phyloP scores from a whole-genome alignment of 768 basidiomycete genomes.

The Pleurotus djamor region DNA sequence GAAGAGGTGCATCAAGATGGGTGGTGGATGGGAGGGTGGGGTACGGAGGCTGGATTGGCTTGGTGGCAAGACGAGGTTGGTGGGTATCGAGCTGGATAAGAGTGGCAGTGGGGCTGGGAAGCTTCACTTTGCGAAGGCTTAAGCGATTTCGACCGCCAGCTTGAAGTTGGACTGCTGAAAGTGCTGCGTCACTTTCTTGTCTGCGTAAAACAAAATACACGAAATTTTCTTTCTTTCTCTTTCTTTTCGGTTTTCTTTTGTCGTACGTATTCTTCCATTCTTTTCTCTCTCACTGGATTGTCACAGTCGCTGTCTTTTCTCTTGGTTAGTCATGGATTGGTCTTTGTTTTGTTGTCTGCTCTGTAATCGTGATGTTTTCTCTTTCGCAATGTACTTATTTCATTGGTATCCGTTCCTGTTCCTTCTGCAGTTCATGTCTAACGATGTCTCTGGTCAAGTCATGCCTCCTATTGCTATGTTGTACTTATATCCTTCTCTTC shows the following conservation, averaged over 20 bases:
- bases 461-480: too few species aligned
- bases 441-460: too few species aligned
- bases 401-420: too few species aligned
- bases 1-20: constrained; percentile 54
- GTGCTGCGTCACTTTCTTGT: neutral
- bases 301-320: neutral
- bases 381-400: too few species aligned
- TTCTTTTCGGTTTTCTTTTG: neutral
- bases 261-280: neutral
- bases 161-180: neutral
- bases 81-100: constrained; percentile 62
- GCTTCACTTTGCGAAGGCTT: constrained; percentile 36
- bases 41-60: constrained; percentile 68
- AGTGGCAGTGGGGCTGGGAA: constrained; percentile 37
- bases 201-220: neutral
- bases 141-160: neutral
- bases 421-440: too few species aligned
- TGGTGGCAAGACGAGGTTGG: constrained; percentile 54
- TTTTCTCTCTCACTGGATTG: neutral
- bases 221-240: neutral
- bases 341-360: too few species aligned
- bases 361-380: too few species aligned
- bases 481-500: too few species aligned
- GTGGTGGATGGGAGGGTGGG: constrained; percentile 69
- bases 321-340: too few species aligned